A percentile compares a stretch with the other conserved stretches of the same genome.
These are phyloP conservation scores for Physcomitrellopsis africana DNA, from an alignment of 225 moss, liverwort and hornwort genomes.

Conservation along the genomic window DNA sequence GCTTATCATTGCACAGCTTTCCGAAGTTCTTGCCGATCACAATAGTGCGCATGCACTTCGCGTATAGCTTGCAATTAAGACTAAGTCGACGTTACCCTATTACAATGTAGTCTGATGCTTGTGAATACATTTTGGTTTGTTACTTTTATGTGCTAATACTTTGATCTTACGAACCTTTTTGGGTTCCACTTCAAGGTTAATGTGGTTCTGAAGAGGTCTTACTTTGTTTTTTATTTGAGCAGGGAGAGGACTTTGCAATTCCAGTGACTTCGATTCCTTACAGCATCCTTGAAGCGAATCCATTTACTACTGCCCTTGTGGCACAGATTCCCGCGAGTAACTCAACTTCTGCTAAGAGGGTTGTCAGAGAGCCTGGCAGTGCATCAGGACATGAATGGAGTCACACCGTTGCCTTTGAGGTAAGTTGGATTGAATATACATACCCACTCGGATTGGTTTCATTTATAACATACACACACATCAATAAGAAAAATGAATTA, in stretches of 20 bases:
- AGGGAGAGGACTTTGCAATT: conserved; percentile 61
- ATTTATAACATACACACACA: background rate
- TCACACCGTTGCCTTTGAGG: conserved; percentile 81
- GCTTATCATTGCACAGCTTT: no score
- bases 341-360: conserved; percentile 3
- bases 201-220: conserved; percentile 23
- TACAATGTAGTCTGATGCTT: no score
- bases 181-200: conserved; percentile 5
- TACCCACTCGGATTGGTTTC: conserved; percentile 8
- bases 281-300: conserved; percentile 43
- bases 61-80: no score
- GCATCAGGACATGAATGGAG: conserved; percentile 77
- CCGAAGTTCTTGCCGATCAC: no score
- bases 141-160: no score
- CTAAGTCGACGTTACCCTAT: no score
- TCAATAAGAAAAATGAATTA: no score
- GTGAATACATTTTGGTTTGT: no score
- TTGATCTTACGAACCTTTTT: background rate
- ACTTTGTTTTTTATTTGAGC: conserved; percentile 26
- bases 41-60: no score
- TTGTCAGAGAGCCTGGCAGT: conserved; percentile 60
- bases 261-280: conserved; percentile 47
- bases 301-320: conserved; percentile 49
- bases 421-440: conserved; percentile 30
- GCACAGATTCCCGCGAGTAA: conserved; percentile 27